These are phyloP conservation scores for Colletotrichum cereale DNA, from an alignment of 2,329 filamentous ascomycete genomes.

Conservation along the genomic window DNA sequence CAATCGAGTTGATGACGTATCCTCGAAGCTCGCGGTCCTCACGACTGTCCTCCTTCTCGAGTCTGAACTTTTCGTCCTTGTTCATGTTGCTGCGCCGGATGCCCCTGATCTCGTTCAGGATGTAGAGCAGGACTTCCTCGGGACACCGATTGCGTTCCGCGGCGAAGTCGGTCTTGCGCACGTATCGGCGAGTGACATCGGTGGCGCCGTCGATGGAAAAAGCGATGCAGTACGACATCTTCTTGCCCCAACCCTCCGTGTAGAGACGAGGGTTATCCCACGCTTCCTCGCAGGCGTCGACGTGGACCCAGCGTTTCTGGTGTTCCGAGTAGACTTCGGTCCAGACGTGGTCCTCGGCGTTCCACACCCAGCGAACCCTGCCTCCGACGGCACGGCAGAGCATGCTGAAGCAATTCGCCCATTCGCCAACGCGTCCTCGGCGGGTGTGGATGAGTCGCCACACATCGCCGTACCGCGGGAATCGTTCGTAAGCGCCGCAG, in stretches of 20 bases:
- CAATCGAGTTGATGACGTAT: conserved; percentile 80
- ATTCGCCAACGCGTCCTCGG: conserved; percentile 90
- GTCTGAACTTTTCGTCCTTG: conserved; percentile 85
- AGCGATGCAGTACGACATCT: conserved; percentile 96
- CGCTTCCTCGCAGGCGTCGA: conserved; percentile 92
- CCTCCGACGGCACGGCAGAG: conserved; percentile 92
- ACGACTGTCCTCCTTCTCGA: conserved; percentile 83
- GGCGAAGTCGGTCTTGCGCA: conserved; percentile 79
- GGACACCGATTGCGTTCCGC: conserved; percentile 83
- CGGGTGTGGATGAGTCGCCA: conserved; percentile 91
- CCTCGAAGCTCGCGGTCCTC: conserved; percentile 82
- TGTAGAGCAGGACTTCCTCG: conserved; percentile 91
- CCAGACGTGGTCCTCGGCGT: conserved; percentile 97
- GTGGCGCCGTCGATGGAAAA: conserved; percentile 90
- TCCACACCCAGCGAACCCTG: conserved; percentile 97
- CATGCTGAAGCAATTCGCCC: conserved; percentile 99
- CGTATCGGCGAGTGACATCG: conserved; percentile 75
- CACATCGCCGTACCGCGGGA: conserved; percentile 94
- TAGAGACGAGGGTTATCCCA: conserved; percentile 97
- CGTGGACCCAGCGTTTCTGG: conserved; percentile 94
- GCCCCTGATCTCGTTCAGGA: conserved; percentile 90
- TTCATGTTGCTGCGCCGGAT: conserved; percentile 85
- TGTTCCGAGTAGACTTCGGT: conserved; percentile 97
- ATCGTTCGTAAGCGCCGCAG: conserved; percentile 87
- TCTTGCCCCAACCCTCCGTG: conserved; percentile 94